Conservation (phyloP, 768 basidiomycete species). For the Tylopilus felleus region DNA sequence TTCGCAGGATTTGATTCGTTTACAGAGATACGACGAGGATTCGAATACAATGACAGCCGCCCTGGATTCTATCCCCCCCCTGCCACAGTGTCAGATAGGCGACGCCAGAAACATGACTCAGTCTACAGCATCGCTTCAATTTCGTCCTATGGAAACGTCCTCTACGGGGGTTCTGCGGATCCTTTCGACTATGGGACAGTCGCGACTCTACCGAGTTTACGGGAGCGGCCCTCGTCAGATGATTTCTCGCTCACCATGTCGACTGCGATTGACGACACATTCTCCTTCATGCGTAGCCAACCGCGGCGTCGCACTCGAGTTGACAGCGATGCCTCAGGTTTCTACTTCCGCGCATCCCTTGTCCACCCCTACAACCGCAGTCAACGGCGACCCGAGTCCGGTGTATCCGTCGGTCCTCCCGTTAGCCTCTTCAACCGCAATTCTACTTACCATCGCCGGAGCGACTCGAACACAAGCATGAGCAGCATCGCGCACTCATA, state of each 20-base stretch:
- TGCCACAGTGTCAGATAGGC: constrained; percentile 33
- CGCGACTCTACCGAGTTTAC: constrained; percentile 41
- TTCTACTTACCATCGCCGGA: constrained; percentile 49
- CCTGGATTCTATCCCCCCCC: constrained; percentile 65
- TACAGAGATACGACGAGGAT: constrained; percentile 73
- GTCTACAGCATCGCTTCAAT: constrained; percentile 73
- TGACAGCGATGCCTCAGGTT: constrained; percentile 75
- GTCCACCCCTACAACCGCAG: constrained; percentile 40
- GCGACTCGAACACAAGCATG: constrained; percentile 56
- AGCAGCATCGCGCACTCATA: constrained; percentile 59
- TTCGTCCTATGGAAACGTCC: constrained; percentile 71
- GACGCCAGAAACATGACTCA: constrained; percentile 53
- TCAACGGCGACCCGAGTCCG: constrained; percentile 63
- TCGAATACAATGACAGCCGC: constrained; percentile 64
- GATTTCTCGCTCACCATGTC: constrained; percentile 56
- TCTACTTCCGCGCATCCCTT: constrained; percentile 52
- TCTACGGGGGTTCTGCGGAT: constrained; percentile 59
- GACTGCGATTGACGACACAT: constrained; percentile 63
- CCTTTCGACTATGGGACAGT: constrained; percentile 66
- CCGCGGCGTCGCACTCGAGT: constrained; percentile 50
- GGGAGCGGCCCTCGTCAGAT: constrained; percentile 55
- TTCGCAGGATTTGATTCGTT: constrained; percentile 75
- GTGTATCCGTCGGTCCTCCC: constrained; percentile 59
- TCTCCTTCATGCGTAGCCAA: constrained; percentile 51
- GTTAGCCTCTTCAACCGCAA: constrained; percentile 71